A percentile compares a stretch with the other conserved stretches of the same genome.
Evolutionary conservation across 1,284 basidiomycete species (phyloP).

Genomic region (Somion occarium): DNA sequence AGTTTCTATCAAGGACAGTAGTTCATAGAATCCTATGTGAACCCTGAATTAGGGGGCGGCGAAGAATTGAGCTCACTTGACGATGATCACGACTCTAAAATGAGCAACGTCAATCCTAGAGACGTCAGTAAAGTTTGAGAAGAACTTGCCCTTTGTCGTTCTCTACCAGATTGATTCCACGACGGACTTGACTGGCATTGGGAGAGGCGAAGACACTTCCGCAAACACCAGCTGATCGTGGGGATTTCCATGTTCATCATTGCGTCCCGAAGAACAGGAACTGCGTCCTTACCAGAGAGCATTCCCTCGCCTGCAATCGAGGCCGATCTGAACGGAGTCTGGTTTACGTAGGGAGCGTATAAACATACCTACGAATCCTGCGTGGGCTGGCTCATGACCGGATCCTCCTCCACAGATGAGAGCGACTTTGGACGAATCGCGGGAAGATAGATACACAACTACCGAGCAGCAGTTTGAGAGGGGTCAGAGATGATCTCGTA

Average conservation of each 20-base stretch:
- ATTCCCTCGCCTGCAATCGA: conserved; percentile 62
- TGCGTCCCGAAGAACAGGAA: background rate
- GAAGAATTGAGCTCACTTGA: conserved; percentile 73
- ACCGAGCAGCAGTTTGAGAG: background rate
- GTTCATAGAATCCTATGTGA: too few relatives aligned
- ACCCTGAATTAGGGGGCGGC: too few relatives aligned
- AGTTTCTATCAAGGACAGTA: conserved; percentile 47
- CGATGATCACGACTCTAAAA: conserved; percentile 54
- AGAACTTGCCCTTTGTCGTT: conserved; percentile 63
- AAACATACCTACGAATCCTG: conserved; percentile 71
- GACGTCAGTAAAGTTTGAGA: too few relatives aligned
- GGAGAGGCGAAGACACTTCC: conserved; percentile 89
- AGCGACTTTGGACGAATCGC: conserved; percentile 66
- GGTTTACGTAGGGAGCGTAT: background rate
- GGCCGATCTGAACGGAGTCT: background rate
- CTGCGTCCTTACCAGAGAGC: conserved; percentile 55
- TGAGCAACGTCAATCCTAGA: too few relatives aligned
- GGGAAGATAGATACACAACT: conserved; percentile 62
- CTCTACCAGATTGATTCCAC: conserved; percentile 75
- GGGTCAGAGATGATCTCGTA: background rate
- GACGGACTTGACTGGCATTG: conserved; percentile 76
- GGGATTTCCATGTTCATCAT: background rate
- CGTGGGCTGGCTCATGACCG: conserved; percentile 88
- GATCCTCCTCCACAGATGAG: conserved; percentile 88
- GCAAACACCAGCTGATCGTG: conserved; percentile 66